Evolutionary conservation across 352 stramenopile genomes (phyloP).

Genomic region (Peronospora destructor): DNA sequence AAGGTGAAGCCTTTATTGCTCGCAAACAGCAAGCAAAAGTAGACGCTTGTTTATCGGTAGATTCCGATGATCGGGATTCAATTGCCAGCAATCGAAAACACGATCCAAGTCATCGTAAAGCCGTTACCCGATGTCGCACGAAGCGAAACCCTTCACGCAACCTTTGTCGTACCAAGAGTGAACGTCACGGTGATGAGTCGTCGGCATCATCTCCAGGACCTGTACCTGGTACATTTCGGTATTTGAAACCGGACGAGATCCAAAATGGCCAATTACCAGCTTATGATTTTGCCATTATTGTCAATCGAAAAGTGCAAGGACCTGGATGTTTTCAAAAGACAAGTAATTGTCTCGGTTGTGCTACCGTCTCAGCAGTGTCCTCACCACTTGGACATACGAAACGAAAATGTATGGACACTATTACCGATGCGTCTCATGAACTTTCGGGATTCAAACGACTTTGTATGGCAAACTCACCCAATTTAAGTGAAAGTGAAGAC

Average conservation of each 20-base stretch:
- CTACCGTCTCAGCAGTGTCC: slow-evolving; percentile 1
- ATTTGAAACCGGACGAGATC: slow-evolving; percentile 81
- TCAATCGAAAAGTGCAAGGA: slow-evolving; percentile 54
- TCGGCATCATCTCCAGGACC: slow-evolving; percentile 31
- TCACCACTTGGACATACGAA: slow-evolving; percentile 7
- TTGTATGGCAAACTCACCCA: slow-evolving; percentile 44
- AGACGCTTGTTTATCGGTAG: not conserved
- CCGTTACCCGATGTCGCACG: slow-evolving; percentile 5
- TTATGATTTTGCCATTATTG: slow-evolving; percentile 81
- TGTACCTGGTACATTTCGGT: slow-evolving; percentile 50
- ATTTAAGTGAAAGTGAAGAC: slow-evolving; percentile 63
- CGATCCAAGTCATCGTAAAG: slow-evolving; percentile 13
- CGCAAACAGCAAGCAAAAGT: no score
- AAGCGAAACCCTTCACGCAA: slow-evolving; percentile 13
- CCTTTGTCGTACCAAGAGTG: slow-evolving; percentile 10
- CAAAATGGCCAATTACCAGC: slow-evolving; percentile 40
- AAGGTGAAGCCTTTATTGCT: no score
- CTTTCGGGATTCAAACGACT: slow-evolving; percentile 57
- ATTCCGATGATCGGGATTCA: slow-evolving; percentile 20
- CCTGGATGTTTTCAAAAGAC: slow-evolving; percentile 28
- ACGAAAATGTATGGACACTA: slow-evolving; percentile 22
- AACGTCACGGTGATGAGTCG: slow-evolving; percentile 16
- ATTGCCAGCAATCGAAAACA: slow-evolving; percentile 18
- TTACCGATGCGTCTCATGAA: slow-evolving; percentile 32
- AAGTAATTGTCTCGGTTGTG: slow-evolving; percentile 37